phyloP scores from a whole-genome alignment of 139 green algal species.

The Limnomonas spitsbergensis region DNA sequence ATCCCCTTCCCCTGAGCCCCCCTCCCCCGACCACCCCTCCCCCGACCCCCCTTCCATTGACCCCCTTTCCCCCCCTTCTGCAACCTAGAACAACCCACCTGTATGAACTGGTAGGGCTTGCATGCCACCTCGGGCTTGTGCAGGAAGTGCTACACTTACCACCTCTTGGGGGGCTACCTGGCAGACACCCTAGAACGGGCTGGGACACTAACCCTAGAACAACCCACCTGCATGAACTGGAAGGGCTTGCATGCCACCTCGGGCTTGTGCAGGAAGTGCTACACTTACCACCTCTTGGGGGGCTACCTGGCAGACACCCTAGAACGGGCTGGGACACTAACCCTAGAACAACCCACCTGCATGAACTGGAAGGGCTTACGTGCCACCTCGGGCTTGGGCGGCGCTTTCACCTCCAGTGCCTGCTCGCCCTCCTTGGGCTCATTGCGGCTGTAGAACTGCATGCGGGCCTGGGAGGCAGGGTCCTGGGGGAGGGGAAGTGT shows the following conservation, averaged over 20 bases:
- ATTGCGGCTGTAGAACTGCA: constrained; percentile 28
- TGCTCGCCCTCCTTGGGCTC: constrained; percentile 13
- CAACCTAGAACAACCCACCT: no score
- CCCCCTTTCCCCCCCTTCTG: no score
- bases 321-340: no score
- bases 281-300: no score
- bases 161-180: no score
- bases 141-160: no score
- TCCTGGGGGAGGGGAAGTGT: constrained; percentile 9
- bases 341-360: constrained; percentile 46
- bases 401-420: constrained; percentile 1
- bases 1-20: no score
- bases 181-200: no score
- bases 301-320: no score
- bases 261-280: constrained; percentile 29
- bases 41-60: no score
- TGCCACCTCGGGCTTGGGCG: constrained; percentile 60
- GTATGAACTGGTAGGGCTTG: constrained; percentile 92
- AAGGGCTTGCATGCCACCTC: constrained; percentile 89
- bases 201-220: no score
- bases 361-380: constrained; percentile 94
- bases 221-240: constrained; percentile 85
- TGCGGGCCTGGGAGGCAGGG: constrained; percentile 22
- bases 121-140: constrained; percentile 61
- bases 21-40: no score